Evolutionary conservation across 257 asterid genomes (phyloP).

Genomic region (Datura wrightii): DNA sequence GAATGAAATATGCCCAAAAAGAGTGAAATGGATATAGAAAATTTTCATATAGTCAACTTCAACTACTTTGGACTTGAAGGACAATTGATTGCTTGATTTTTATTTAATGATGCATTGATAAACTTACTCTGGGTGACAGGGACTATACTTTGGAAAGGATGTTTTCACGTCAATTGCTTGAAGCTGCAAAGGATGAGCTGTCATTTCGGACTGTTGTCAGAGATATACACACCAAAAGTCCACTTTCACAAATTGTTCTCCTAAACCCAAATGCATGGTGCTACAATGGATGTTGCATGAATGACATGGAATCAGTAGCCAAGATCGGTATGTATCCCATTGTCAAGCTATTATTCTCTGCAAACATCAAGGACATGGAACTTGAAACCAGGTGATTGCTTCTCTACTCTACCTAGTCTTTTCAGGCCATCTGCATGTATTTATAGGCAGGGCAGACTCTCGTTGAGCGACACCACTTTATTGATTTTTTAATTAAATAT

Average conservation of each 20-base stretch:
- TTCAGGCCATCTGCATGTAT: not conserved
- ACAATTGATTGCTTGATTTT: not conserved
- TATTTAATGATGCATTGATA: not conserved
- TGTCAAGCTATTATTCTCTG: conserved; percentile 70
- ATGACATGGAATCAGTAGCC: conserved; percentile 50
- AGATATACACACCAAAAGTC: conserved; percentile 66
- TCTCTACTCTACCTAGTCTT: conserved; percentile 24
- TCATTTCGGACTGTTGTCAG: conserved; percentile 81
- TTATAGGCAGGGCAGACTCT: not conserved
- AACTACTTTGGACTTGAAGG: conserved; percentile 7
- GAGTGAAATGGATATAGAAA: not conserved
- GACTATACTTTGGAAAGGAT: conserved; percentile 71
- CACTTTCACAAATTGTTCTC: conserved; percentile 70
- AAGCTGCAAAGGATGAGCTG: conserved; percentile 85
- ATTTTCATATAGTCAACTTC: not conserved
- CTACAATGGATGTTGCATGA: conserved; percentile 57
- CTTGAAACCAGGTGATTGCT: conserved; percentile 61
- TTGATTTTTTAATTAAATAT: too few relatives aligned
- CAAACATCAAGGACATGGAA: conserved; percentile 47
- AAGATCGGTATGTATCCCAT: conserved; percentile 63
- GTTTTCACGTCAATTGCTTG: conserved; percentile 75
- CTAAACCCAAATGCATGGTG: conserved; percentile 87
- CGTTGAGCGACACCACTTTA: too few relatives aligned
- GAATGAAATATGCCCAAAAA: not conserved
- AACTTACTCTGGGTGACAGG: conserved; percentile 48